These are phyloP conservation scores for Monosporozyma yasuniensis DNA, from an alignment of 805 yeast species.

Conservation along the genomic window DNA sequence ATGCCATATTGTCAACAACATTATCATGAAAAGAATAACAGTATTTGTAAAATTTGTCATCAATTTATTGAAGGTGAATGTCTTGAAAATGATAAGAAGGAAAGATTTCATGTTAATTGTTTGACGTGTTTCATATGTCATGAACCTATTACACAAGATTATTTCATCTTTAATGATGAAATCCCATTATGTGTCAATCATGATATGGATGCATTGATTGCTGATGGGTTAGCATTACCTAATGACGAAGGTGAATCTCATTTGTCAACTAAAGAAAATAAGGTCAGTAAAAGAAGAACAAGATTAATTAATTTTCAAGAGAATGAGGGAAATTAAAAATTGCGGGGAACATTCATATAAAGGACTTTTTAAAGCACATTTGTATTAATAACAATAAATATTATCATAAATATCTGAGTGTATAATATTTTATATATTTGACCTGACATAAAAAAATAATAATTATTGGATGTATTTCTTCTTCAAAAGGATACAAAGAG, in stretches of 20 bases:
- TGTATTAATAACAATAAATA: background rate
- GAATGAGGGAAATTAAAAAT: background rate
- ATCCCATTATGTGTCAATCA: slow-evolving; percentile 26
- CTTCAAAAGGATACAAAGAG: too few relatives aligned
- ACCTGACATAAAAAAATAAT: too few relatives aligned
- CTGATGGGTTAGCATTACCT: slow-evolving; percentile 1
- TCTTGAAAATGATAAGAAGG: slow-evolving; percentile 62
- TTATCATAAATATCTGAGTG: too few relatives aligned
- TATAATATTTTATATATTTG: too few relatives aligned
- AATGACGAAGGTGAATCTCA: background rate
- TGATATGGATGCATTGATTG: slow-evolving; percentile 26
- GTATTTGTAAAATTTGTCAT: slow-evolving; percentile 66
- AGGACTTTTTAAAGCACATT: background rate
- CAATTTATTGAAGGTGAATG: slow-evolving; percentile 86
- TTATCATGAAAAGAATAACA: slow-evolving; percentile 63
- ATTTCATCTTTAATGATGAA: slow-evolving; percentile 29
- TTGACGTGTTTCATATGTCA: slow-evolving; percentile 60
- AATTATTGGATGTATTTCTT: too few relatives aligned
- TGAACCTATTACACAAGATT: slow-evolving; percentile 43
- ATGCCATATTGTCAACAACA: slow-evolving; percentile 76
- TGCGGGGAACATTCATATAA: background rate
- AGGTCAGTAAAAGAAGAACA: slow-evolving; percentile 26
- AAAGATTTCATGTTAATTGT: slow-evolving; percentile 71
- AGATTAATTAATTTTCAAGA: slow-evolving; percentile 21
- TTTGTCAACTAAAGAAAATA: slow-evolving; percentile 7